Base-by-base conservation (phyloP, 1,139 yeast genomes). In the Pichia norvegensis region DNA sequence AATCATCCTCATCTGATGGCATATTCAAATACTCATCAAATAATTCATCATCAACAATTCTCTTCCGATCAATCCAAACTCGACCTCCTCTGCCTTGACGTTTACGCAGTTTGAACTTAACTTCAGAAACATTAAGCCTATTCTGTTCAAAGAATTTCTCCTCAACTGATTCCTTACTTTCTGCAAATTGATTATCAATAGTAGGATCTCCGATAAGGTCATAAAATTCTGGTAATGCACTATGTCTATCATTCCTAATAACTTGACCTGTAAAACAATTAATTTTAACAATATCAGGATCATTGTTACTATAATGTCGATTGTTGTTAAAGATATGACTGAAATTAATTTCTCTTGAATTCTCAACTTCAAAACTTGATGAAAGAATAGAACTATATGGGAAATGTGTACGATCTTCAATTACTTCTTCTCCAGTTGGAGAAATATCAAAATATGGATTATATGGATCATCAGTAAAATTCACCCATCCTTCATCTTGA, bases 381-480 rank as follows among this genome's bases (percentile, higher is more conserved):
- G 90, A 77, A 0, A 90, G 78, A 41, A 87, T 81, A 0, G 95
- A 84, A 14, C 95, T 82, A 59, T 84, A 85, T 1, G 95, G 92
- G 2, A 85, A 72, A 58, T 83, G 90, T 38, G 72, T 68, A 40
- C 78, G 66, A 51, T 81, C 85, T 47, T 76, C 64, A 41, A 76
- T 62, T 22, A 48, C 35, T 31, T 68, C 65, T 37, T 70, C 65
- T 31, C 67, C 67, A 33, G 80, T 78, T 48, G 78, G 72, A 17
- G 81, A 73, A 48, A 87, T 75, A 54, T 84, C 81, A 61, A 87
- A 83, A 49, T 75, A 81, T n/a, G 97, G 97, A 58, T 82, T 85
- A 59, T 79, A 78, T n/a, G 95, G 85, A 66, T 85, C 90, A 66
- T 90, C 97, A 1, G 97, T 86, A 46, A 85, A 73, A 60, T 92